These are phyloP conservation scores for Alternaria sp. DNA, from an alignment of 2,329 filamentous ascomycete genomes.

Conservation along the genomic window DNA sequence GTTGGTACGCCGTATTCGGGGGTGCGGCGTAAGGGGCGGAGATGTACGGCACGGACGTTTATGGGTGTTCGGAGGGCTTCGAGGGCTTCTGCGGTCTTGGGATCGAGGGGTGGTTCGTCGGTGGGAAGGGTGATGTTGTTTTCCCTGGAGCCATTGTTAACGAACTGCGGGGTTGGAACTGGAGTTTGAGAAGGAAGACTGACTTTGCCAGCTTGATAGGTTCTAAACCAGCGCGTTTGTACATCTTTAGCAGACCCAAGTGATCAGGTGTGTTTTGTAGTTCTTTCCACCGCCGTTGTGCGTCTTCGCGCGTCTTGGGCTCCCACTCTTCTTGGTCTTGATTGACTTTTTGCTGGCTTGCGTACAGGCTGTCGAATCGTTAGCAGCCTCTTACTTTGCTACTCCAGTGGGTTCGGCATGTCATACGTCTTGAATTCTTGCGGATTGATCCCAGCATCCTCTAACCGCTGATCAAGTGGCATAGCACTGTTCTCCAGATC, in stretches of 20 bases:
- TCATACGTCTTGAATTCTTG: conserved; percentile 42
- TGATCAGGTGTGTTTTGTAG: conserved; percentile 44
- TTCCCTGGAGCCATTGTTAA: conserved; percentile 24
- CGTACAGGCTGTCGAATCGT: conserved; percentile 32
- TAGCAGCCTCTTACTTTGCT: conserved; percentile 12
- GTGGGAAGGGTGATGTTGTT: conserved; percentile 44
- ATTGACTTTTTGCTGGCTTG: conserved; percentile 35
- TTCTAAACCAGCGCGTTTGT: conserved; percentile 44
- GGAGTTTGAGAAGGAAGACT: background rate
- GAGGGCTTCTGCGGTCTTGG: conserved; percentile 41
- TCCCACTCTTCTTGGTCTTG: conserved; percentile 30
- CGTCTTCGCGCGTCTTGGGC: conserved; percentile 43
- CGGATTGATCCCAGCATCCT: conserved; percentile 39
- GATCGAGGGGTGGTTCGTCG: conserved; percentile 40
- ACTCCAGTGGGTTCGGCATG: background rate
- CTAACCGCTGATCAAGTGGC: conserved; percentile 38
- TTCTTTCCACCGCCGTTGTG: conserved; percentile 39
- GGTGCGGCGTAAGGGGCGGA: conserved; percentile 80
- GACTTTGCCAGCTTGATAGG: conserved; percentile 49
- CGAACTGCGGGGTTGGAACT: background rate
- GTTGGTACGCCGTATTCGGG: conserved; percentile 80
- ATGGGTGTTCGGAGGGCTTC: conserved; percentile 63
- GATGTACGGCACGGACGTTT: conserved; percentile 83
- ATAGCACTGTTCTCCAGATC: conserved; percentile 33
- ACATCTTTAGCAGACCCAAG: conserved; percentile 39